phyloP scores from a whole-genome alignment of 2,329 filamentous ascomycete genomes.

The Zarea fungicola region DNA sequence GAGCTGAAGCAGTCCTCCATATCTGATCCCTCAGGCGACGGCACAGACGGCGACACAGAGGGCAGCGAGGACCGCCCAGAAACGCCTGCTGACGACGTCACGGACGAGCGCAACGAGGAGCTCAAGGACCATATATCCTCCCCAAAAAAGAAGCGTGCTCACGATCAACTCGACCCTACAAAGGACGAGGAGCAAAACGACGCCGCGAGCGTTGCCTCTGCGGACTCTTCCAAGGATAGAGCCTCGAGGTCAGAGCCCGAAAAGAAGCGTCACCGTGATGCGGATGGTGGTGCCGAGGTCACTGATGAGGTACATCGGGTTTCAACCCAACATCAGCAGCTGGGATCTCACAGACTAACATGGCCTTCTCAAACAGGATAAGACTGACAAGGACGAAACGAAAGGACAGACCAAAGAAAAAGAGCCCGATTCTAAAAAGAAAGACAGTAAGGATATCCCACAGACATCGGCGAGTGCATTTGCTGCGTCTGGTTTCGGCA shows the following conservation, averaged over 20 bases:
- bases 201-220: constrained; percentile 35
- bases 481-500: constrained; percentile 62
- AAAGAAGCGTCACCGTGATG: constrained; percentile 59
- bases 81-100: constrained; percentile 31
- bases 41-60: constrained; percentile 18
- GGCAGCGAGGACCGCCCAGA: constrained; percentile 22
- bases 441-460: constrained; percentile 22
- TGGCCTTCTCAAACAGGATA: constrained; percentile 8
- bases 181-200: constrained; percentile 39
- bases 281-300: constrained; percentile 28
- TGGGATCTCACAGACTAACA: constrained; percentile 7
- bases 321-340: neutral
- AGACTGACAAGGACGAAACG: neutral
- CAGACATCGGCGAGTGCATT: constrained; percentile 57
- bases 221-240: constrained; percentile 44
- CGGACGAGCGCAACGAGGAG: constrained; percentile 29
- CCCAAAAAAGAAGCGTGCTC: constrained; percentile 62
- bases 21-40: constrained; percentile 39
- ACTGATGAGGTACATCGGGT: constrained; percentile 5
- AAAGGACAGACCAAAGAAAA: neutral
- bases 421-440: constrained; percentile 18
- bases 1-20: constrained; percentile 61
- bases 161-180: constrained; percentile 52
- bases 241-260: constrained; percentile 49
- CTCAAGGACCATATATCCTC: constrained; percentile 48